phyloP scores from a whole-genome alignment of 768 basidiomycete genomes.

The Pulveroboletus sp. region DNA sequence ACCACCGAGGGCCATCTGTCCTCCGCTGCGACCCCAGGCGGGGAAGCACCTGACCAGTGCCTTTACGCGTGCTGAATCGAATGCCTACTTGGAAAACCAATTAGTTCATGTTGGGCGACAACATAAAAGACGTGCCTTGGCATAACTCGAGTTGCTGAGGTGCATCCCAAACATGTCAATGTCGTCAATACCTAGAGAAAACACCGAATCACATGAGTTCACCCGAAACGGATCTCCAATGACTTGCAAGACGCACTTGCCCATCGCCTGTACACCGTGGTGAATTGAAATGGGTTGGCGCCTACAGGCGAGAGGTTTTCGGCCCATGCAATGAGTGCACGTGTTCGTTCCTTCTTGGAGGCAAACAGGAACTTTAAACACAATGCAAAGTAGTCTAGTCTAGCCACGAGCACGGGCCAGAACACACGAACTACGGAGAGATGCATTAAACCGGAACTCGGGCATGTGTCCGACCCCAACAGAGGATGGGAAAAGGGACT shows the following conservation, averaged over 20 bases:
- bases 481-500: slow-evolving; percentile 23
- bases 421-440: slow-evolving; percentile 46
- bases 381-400: slow-evolving; percentile 31
- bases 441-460: neutral
- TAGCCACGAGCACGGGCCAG: slow-evolving; percentile 38
- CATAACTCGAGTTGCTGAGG: slow-evolving; percentile 77
- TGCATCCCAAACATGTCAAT: slow-evolving; percentile 63
- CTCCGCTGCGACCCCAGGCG: slow-evolving; percentile 51
- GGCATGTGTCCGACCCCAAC: neutral
- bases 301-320: slow-evolving; percentile 52
- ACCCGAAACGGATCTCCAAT: neutral
- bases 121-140: slow-evolving; percentile 45
- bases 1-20: slow-evolving; percentile 56
- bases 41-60: slow-evolving; percentile 49
- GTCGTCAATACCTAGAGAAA: slow-evolving; percentile 56
- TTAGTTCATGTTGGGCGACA: neutral
- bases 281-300: slow-evolving; percentile 47
- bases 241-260: slow-evolving; percentile 42
- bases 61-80: slow-evolving; percentile 48
- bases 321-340: slow-evolving; percentile 40
- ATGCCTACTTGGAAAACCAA: slow-evolving; percentile 20
- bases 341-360: slow-evolving; percentile 28
- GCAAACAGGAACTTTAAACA: slow-evolving; percentile 36
- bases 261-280: slow-evolving; percentile 41
- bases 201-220: neutral